Evolutionary conservation across 192 early-diverging fungal species (phyloP), one percentile per base, ranked within the genome.

Genomic region (Phlyctochytrium arcticum): DNA sequence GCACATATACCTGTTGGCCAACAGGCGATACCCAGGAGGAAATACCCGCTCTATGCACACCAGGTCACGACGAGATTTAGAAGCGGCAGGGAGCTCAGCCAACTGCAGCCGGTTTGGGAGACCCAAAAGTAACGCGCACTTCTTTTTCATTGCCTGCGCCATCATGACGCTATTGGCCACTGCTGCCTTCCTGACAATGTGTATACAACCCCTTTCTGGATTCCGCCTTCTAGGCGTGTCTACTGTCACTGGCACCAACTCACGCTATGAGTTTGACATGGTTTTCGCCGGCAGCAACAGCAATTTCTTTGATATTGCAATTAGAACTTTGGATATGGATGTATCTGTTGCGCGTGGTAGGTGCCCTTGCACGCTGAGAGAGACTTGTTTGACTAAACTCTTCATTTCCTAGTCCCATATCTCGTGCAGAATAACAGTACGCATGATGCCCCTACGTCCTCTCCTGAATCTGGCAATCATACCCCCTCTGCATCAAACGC

Each of bases 331-430:
- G 21, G 59, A 61, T 4, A 2, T 61, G 44, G 59, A 61, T 29
- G 42, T 61, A 5, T 61, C 48, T 48, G 59, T 61, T n/a, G 42
- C 42, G 15, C 31, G 42, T 61, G 59, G 59, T 61, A 48, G 32
- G 59, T 61, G 3, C 10, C 3, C 27, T 4, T 19, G 19, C 21
- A 36, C n/a, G 35, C 36, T 50, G 10, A 36, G n/a, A 33, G n/a
- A 36, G n/a, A 4, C 6, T 21, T 5, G 35, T 4, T 36, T 33
- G 33, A 12, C 6, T 7, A 19, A 5, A 21, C 8, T 33, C 55
- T 26, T 34, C 24, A 3, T 57, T 3, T 15, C 34, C 5, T 17
- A 4, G 3, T 33, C 33, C n/a, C 21, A 57, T 33, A 26, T 57
- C n/a, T n/a, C n/a, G n/a, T n/a, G n/a, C n/a, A n/a, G n/a, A n/a